These are phyloP conservation scores for Falciphora oryzae DNA, from an alignment of 2,329 filamentous ascomycete genomes.

Conservation along the genomic window DNA sequence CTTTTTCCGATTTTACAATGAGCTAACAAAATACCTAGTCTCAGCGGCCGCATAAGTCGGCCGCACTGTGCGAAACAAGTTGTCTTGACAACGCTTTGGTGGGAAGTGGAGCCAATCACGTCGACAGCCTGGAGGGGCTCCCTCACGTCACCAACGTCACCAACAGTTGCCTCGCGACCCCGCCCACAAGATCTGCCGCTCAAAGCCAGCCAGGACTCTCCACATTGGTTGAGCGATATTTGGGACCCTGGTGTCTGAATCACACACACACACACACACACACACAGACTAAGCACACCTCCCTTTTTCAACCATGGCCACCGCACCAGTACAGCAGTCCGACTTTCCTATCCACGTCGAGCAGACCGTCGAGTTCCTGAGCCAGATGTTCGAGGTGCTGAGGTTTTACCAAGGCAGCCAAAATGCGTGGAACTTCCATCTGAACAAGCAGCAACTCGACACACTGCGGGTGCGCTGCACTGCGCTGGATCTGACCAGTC, in stretches of 20 bases:
- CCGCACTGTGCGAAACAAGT: too few relatives aligned
- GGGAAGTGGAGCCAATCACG: too few relatives aligned
- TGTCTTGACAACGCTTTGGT: too few relatives aligned
- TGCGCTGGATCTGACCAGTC: background rate
- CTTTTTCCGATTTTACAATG: too few relatives aligned
- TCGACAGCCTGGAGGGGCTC: too few relatives aligned
- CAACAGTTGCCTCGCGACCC: too few relatives aligned
- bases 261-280: background rate
- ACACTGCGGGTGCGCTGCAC: background rate
- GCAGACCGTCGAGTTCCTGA: background rate
- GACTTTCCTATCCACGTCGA: background rate
- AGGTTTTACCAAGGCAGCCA: background rate
- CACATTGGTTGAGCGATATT: background rate
- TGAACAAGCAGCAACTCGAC: background rate
- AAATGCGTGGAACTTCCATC: background rate
- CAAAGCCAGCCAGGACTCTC: background rate
- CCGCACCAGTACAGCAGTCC: background rate
- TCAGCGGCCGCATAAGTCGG: too few relatives aligned
- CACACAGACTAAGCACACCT: background rate
- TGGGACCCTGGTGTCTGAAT: background rate
- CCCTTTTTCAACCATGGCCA: background rate
- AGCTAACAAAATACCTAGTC: too few relatives aligned
- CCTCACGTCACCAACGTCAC: too few relatives aligned
- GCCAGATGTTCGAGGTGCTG: background rate
- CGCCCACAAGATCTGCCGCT: too few relatives aligned